phyloP scores from a whole-genome alignment of 495 filamentous ascomycete species.

The Penicillium ochrochloron region DNA sequence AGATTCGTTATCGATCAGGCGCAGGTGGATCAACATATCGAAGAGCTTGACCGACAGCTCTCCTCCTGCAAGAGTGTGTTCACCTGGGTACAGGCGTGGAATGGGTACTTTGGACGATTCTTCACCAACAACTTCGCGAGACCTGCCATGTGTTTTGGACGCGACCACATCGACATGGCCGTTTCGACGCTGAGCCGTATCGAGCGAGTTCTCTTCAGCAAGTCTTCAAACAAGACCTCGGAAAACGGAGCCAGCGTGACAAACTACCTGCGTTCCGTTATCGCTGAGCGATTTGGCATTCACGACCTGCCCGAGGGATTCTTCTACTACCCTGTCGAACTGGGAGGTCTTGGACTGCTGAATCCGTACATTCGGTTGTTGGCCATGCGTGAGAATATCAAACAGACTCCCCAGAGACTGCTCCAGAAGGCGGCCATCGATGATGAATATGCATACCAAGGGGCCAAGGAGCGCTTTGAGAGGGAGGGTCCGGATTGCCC shows the following conservation, averaged over 20 bases:
- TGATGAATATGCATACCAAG: constrained; percentile 42
- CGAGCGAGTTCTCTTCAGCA: constrained; percentile 57
- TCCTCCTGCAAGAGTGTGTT: constrained; percentile 60
- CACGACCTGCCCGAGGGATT: constrained; percentile 67
- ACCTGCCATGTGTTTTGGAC: constrained; percentile 67
- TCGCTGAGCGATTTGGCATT: constrained; percentile 59
- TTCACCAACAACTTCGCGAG: constrained; percentile 70
- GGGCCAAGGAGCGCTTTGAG: constrained; percentile 50
- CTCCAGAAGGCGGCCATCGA: constrained; percentile 12
- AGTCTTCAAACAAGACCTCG: constrained; percentile 12
- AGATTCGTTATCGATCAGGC: constrained; percentile 65
- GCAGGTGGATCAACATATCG: constrained; percentile 65
- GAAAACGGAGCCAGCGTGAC: constrained; percentile 52
- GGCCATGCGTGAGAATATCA: constrained; percentile 57
- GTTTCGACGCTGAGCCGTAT: constrained; percentile 63
- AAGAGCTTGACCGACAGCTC: constrained; percentile 64
- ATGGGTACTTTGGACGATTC: constrained; percentile 22
- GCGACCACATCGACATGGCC: constrained; percentile 65
- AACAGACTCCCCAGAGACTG: constrained; percentile 40
- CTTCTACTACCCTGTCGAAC: constrained; percentile 65
- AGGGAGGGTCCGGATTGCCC: constrained; percentile 25
- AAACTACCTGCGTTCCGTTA: constrained; percentile 58
- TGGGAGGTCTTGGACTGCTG: constrained; percentile 61
- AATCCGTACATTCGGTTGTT: constrained; percentile 61
- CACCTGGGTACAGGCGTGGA: constrained; percentile 46